Conservation (phyloP, 208 protist genomes). For the Tritrichomonas foetus region DNA sequence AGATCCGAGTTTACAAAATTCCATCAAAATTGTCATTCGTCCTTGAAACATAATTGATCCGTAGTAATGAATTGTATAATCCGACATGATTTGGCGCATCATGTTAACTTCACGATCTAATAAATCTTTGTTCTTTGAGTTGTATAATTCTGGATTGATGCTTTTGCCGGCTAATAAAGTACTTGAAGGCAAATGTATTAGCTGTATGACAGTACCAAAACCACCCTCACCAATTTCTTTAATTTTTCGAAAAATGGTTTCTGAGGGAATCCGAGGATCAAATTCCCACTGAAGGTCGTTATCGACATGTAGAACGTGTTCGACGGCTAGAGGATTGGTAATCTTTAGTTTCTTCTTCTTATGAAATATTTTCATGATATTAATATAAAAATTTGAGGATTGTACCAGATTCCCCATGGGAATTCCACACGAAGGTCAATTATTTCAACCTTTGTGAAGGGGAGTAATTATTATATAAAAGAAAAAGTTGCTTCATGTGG, state of each 20-base stretch:
- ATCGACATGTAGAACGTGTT: not conserved
- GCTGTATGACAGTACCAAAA: not conserved
- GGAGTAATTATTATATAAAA: too few relatives aligned
- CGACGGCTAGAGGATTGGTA: not conserved
- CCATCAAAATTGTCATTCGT: not conserved
- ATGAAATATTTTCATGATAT: too few relatives aligned
- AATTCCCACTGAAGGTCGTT: not conserved
- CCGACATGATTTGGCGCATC: not conserved
- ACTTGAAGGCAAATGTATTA: not conserved
- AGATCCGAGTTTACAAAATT: not conserved
- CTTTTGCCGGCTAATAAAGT: not conserved
- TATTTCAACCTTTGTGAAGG: too few relatives aligned
- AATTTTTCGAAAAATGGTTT: not conserved
- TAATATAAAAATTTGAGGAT: too few relatives aligned
- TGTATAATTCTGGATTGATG: not conserved
- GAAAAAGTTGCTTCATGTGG: too few relatives aligned
- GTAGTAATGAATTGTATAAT: not conserved
- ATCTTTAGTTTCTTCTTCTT: not conserved
- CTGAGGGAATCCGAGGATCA: not conserved
- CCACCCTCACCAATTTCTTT: not conserved
- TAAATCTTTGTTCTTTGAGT: not conserved
- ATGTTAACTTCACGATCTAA: not conserved
- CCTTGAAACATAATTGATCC: not conserved
- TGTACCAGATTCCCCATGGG: too few relatives aligned
- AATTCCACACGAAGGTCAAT: too few relatives aligned